Evolutionary conservation across 2,329 filamentous ascomycete genomes (phyloP).

Genomic region (Rutstroemia sp.): DNA sequence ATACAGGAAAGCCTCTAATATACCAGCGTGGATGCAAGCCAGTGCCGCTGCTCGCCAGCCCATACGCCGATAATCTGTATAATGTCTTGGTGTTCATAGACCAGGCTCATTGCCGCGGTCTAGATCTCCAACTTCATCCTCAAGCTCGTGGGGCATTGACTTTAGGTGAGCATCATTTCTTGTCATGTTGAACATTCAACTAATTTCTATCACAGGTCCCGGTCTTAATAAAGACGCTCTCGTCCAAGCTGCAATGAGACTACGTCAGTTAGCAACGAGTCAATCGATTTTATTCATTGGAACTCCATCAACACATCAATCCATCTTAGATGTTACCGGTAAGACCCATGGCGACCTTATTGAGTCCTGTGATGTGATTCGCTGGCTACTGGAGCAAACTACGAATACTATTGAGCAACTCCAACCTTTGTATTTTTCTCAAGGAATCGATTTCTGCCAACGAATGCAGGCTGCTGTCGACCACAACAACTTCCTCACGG

Average conservation of each 20-base stretch:
- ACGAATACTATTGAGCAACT: slow-evolving; percentile 53
- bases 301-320: slow-evolving; percentile 32
- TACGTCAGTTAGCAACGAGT: slow-evolving; percentile 46
- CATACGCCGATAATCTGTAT: slow-evolving; percentile 19
- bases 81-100: slow-evolving; percentile 23
- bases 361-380: slow-evolving; percentile 40
- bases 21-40: slow-evolving; percentile 13
- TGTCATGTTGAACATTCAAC: too few species aligned
- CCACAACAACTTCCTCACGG: slow-evolving; percentile 35
- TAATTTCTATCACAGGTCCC: background rate
- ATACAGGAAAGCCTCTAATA: slow-evolving; percentile 13
- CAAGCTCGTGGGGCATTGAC: slow-evolving; percentile 18
- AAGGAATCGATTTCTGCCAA: slow-evolving; percentile 53
- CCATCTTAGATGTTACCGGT: slow-evolving; percentile 42
- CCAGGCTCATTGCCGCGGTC: slow-evolving; percentile 24
- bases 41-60: slow-evolving; percentile 17
- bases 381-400: slow-evolving; percentile 58
- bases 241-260: slow-evolving; percentile 61
- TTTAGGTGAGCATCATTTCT: slow-evolving; percentile 11
- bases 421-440: slow-evolving; percentile 48
- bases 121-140: slow-evolving; percentile 19
- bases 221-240: slow-evolving; percentile 34
- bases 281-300: slow-evolving; percentile 26
- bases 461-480: slow-evolving; percentile 42
- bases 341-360: slow-evolving; percentile 20